phyloP scores from a whole-genome alignment of 805 yeast genomes.

The Lipomyces spencermartinsiae region DNA sequence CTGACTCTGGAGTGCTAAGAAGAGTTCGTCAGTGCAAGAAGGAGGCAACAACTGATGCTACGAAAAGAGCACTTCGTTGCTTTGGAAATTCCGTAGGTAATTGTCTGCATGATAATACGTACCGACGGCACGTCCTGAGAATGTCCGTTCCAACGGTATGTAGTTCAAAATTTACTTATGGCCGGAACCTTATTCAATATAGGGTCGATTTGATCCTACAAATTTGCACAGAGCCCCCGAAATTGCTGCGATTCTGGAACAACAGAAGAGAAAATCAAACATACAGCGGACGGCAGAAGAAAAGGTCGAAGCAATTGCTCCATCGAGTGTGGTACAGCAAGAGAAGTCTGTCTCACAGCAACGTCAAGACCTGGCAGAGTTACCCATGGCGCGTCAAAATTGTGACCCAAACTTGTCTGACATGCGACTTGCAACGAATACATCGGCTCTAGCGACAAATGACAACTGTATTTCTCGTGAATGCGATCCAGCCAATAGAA shows the following conservation, averaged over 20 bases:
- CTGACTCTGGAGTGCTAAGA: not conserved
- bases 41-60: constrained; percentile 84
- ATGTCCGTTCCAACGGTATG: constrained; percentile 32
- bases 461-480: constrained; percentile 13
- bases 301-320: not conserved
- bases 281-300: not conserved
- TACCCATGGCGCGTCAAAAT: not conserved
- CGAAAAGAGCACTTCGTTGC: constrained; percentile 77
- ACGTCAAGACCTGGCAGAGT: not conserved
- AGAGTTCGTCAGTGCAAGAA: constrained; percentile 59
- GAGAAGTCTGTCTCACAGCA: not conserved
- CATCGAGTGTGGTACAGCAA: not conserved
- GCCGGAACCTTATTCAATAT: not conserved
- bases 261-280: constrained; percentile 1
- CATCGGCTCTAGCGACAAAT: not conserved
- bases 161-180: not conserved
- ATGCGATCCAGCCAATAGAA: constrained; percentile 6
- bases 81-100: constrained; percentile 78
- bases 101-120: constrained; percentile 48
- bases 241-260: constrained; percentile 1
- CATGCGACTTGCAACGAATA: not conserved
- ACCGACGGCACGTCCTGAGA: constrained; percentile 39
- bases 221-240: constrained; percentile 2
- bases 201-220: constrained; percentile 4
- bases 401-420: not conserved